phyloP scores from a whole-genome alignment of 352 stramenopile genomes.

The Phytopythium boreale region DNA sequence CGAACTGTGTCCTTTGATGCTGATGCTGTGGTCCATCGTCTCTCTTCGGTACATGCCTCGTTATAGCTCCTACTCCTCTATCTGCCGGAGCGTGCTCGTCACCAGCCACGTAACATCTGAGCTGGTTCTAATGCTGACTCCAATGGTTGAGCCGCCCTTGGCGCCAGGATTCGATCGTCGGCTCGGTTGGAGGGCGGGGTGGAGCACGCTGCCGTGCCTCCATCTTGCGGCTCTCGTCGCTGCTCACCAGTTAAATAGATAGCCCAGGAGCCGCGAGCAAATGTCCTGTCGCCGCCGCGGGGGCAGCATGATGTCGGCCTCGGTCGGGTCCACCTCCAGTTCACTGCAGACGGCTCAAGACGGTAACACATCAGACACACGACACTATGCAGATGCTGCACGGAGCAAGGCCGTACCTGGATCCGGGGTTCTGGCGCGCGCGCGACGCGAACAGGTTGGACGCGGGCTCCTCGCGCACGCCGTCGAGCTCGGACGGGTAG shows the following conservation, averaged over 20 bases:
- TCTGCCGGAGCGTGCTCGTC: neutral
- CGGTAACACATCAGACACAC: neutral
- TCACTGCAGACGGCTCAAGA: conserved; percentile 22
- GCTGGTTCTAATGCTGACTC: neutral
- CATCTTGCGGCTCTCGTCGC: too few species aligned
- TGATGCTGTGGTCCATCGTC: too few species aligned
- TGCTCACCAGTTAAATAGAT: conserved; percentile 84
- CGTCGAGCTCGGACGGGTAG: conserved; percentile 59
- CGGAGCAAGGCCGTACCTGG: conserved; percentile 10
- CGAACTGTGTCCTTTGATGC: too few species aligned
- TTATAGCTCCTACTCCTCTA: neutral
- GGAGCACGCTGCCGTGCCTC: too few species aligned
- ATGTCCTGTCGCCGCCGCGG: conserved; percentile 65
- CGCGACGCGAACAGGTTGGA: conserved; percentile 52
- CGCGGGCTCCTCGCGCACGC: conserved; percentile 50
- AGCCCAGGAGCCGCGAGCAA: conserved; percentile 77
- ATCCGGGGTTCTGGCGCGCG: conserved; percentile 40
- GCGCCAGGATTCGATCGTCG: too few species aligned
- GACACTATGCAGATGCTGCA: neutral
- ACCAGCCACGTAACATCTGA: neutral
- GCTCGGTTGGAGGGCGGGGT: too few species aligned
- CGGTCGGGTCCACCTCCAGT: conserved; percentile 71
- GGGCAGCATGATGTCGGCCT: conserved; percentile 82
- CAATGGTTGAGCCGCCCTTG: too few species aligned
- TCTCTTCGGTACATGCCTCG: neutral